Base-by-base conservation (phyloP, 352 stramenopile genomes). In the Globisporangium paddicum region DNA sequence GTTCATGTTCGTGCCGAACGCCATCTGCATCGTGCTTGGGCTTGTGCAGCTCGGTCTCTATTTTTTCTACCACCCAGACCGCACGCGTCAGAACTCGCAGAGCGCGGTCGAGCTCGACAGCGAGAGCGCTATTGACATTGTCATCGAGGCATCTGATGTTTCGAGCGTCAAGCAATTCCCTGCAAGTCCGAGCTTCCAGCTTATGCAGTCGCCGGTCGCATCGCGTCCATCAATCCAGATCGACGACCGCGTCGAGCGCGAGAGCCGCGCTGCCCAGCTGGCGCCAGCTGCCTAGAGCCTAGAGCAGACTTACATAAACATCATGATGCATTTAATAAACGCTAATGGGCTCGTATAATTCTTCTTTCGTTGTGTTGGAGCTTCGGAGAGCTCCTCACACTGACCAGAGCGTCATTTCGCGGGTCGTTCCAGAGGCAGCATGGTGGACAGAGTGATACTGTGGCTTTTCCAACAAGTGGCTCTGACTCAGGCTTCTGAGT, bases 1-100 rank as follows among this genome's bases (percentile, higher is more conserved):
- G 75, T 70, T 87, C 65, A 79, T 87, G 44, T 71, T 76, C 21
- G 66, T 59, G 7, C 72, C 77, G 0, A 78, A 82, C 61, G 62
- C 66, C 11, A 68, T 82, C 37, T 73, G 75, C 58, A 69, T 78
- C 40, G 45, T 65, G 26, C 55, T 81, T 5, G 65, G 60, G 13
- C 40, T 45, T n/a, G 25, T 14, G 18, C 40, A 45, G 40, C n/a
- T 45, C 9, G 21, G 40, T 8, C 40, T 45, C 0, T 25, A 45
- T 9, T 25, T 25, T n/a, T 48, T 37, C 23, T 59, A 35, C 25
- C 41, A 59, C 38, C 37, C 52, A 11, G 26, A 16, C 23, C 52
- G 28, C 14, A 16, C 21, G 19, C 38, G 25, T 28, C 7, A 25
- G 28, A n/a, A 58, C 13, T 30, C 69, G 71, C 18, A 34, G 28